Evolutionary conservation across 169 alveolate species (phyloP), one percentile per base, ranked within the genome.

Genomic region (Eimeria brunetti): DNA sequence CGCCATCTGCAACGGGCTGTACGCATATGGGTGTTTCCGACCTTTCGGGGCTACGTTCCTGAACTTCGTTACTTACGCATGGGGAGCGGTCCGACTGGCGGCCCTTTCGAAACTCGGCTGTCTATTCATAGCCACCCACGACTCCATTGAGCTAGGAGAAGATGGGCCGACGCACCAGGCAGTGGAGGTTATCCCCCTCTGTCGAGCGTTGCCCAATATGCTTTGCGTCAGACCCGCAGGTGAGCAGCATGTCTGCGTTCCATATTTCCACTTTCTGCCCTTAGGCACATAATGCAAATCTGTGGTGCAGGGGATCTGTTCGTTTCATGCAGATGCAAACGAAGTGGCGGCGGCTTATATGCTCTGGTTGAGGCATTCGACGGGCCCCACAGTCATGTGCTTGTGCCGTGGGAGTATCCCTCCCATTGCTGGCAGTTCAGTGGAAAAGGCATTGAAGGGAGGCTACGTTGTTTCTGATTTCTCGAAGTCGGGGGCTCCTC

Each of bases 111-210:
- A 90, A 85, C 95, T 92, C 80, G 98, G 97, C 76, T 84, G 96
- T 53, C 95, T 97, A 38, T 95, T 96, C 94, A 95, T 97, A 60
- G 97, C 97, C 60, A 97, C 98, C 30, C 98, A 97, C 91, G 98
- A 97, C 96, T 97, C 98, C 41, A 95, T 96, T 53, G 98, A 96
- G 78, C 96, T 96, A 71, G 98, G 98, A 60, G 97, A 97, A 94
- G 98, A 97, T 93, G 98, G 98, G 30, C 98, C 98, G 6, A 97
- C 98, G 11, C 98, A 97, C 71, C 98, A 97, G 88, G 98, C 98
- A 2, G 88, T 96, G 83, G 98, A 97, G 95, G 98, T 97, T 75
- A 75, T 94, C 33, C 86, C 96, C 62, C 94, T 94, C 78, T 85
- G 94, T 88, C 44, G 96, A 12, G 96, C 96, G 53, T 89, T 97